Evolutionary conservation across 306 rosid genomes (phyloP).

Genomic region (Nissolia schottii): DNA sequence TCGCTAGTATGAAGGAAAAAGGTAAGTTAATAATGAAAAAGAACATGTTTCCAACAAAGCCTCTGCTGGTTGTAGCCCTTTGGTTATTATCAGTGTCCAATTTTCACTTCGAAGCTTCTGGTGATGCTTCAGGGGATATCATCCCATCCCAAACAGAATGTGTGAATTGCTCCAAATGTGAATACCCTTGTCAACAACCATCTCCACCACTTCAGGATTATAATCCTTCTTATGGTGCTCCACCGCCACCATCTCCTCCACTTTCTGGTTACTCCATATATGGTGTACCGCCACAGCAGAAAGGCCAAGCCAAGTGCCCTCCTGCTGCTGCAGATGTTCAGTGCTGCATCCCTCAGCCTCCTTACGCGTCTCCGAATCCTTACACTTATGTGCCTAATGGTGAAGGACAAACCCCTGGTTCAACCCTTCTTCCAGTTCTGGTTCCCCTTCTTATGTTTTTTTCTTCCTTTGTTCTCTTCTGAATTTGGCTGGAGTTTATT

Average conservation of each 20-base stretch:
- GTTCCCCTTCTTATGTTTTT: background rate
- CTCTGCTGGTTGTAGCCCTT: background rate
- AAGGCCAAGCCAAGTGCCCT: slow-evolving; percentile 9
- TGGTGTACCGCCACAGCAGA: background rate
- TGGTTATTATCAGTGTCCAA: background rate
- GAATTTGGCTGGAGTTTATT: background rate
- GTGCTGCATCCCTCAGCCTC: slow-evolving; percentile 2
- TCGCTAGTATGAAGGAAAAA: background rate
- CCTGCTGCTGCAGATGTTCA: slow-evolving; percentile 14
- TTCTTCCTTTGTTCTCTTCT: background rate
- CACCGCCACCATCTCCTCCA: background rate
- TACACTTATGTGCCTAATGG: slow-evolving; percentile 18
- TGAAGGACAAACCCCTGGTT: background rate
- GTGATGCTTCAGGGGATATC: slow-evolving; percentile 6
- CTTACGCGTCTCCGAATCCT: background rate
- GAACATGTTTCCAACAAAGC: background rate
- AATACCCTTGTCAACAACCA: slow-evolving; percentile 14
- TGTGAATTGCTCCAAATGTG: slow-evolving; percentile 16
- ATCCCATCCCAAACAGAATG: background rate
- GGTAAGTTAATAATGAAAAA: background rate
- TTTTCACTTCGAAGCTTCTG: background rate
- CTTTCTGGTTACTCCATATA: slow-evolving; percentile 9
- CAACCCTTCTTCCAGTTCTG: slow-evolving; percentile 6
- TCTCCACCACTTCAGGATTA: background rate
- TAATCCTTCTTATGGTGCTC: background rate